A percentile compares a stretch with the other conserved stretches of the same genome.
Evolutionary conservation across 768 basidiomycete species (phyloP).

Genomic region (Lentinus brumalis): DNA sequence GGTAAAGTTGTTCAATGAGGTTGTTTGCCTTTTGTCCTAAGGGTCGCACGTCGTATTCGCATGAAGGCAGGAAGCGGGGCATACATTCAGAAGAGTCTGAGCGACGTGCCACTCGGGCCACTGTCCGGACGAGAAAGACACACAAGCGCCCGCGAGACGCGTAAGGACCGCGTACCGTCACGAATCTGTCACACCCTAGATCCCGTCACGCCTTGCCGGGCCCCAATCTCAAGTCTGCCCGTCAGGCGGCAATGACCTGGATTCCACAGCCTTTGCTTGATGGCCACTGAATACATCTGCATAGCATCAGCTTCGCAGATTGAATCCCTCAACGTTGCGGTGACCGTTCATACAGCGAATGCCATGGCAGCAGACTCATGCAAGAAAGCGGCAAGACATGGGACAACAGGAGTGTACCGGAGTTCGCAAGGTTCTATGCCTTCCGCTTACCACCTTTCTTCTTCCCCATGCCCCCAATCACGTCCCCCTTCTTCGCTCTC

Average conservation of each 20-base stretch:
- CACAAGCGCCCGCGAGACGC: slow-evolving; percentile 4
- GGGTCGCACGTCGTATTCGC: neutral
- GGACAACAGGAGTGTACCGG: neutral
- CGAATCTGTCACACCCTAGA: neutral
- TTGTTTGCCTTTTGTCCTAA: neutral
- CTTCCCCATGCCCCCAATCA: slow-evolving; percentile 49
- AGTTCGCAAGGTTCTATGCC: slow-evolving; percentile 16
- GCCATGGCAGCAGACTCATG: too few species aligned
- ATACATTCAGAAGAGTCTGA: slow-evolving; percentile 1
- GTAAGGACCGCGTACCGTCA: slow-evolving; percentile 13
- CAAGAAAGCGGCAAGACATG: too few species aligned
- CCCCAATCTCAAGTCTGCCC: too few species aligned
- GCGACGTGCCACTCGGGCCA: slow-evolving; percentile 6
- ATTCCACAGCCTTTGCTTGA: too few species aligned
- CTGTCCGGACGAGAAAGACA: neutral
- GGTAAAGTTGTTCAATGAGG: neutral
- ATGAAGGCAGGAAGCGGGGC: slow-evolving; percentile 9
- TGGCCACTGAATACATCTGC: too few species aligned
- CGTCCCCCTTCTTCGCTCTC: slow-evolving; percentile 64
- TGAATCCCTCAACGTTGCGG: too few species aligned
- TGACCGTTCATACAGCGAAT: too few species aligned
- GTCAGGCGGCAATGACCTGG: too few species aligned
- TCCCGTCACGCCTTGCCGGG: too few species aligned
- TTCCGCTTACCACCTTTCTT: slow-evolving; percentile 50
- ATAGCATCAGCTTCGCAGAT: too few species aligned